These are phyloP conservation scores for Mortierella sp. DNA, from an alignment of 371 early-diverging fungal genomes.

Conservation along the genomic window DNA sequence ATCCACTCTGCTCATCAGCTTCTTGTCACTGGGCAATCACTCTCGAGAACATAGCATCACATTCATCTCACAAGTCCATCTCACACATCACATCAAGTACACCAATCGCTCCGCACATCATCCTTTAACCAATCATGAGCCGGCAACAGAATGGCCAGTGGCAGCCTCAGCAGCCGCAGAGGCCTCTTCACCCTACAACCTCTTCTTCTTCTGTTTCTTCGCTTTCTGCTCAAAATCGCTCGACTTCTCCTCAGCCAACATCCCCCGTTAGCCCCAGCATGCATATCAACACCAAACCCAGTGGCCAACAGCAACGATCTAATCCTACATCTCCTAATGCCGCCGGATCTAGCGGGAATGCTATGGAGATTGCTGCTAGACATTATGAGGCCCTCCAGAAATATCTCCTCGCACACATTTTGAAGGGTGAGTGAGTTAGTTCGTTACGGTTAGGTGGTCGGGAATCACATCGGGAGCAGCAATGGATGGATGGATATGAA, in stretches of 20 bases:
- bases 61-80: too few species aligned
- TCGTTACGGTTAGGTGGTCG: background rate
- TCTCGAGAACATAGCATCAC: too few species aligned
- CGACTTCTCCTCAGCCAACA: constrained; percentile 42
- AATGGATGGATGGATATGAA: too few species aligned
- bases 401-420: constrained; percentile 55
- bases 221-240: constrained; percentile 22
- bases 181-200: constrained; percentile 35
- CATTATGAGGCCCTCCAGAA: constrained; percentile 57
- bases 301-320: constrained; percentile 19
- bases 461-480: too few species aligned
- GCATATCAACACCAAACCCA: constrained; percentile 39
- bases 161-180: constrained; percentile 43
- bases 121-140: constrained; percentile 20
- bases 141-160: constrained; percentile 40
- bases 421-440: constrained; percentile 43
- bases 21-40: too few species aligned
- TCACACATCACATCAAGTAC: too few species aligned
- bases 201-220: constrained; percentile 22
- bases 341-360: constrained; percentile 29
- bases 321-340: constrained; percentile 35
- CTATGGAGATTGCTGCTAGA: constrained; percentile 55
- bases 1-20: too few species aligned
- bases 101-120: constrained; percentile 2
- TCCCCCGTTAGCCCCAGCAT: constrained; percentile 41